Conservation (phyloP, 352 stramenopile species). For the Pythium phragmitis region DNA sequence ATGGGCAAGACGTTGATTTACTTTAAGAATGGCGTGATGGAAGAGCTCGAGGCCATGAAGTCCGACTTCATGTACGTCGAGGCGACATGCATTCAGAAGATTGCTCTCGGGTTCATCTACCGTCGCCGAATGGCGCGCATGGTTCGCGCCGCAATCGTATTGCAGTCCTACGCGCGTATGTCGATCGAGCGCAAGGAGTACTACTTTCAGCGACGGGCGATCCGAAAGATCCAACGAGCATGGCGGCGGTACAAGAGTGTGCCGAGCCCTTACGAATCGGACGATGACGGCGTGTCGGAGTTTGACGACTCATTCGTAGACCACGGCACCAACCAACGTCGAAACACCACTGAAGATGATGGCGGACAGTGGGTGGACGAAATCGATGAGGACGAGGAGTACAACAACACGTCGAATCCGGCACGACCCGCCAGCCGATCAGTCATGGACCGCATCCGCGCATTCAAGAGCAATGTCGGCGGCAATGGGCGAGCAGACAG, state of each 20-base stretch:
- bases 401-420: constrained; percentile 19
- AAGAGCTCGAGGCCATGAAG: constrained; percentile 93
- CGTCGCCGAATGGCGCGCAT: constrained; percentile 63
- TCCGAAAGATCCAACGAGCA: constrained; percentile 69
- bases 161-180: constrained; percentile 85
- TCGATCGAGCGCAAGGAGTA: constrained; percentile 73
- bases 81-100: constrained; percentile 82
- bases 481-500: constrained; percentile 22
- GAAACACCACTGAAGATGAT: constrained; percentile 25
- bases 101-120: constrained; percentile 80
- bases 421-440: constrained; percentile 32
- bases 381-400: constrained; percentile 31
- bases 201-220: constrained; percentile 60
- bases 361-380: constrained; percentile 37
- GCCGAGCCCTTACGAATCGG: constrained; percentile 30
- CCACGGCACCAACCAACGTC: constrained; percentile 34
- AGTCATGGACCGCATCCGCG: constrained; percentile 63
- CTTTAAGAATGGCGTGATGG: constrained; percentile 95
- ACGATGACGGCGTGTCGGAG: constrained; percentile 34
- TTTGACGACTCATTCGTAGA: constrained; percentile 40
- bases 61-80: constrained; percentile 91
- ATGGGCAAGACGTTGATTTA: constrained; percentile 95
- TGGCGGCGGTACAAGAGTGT: constrained; percentile 58
- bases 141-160: constrained; percentile 63
- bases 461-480: constrained; percentile 46